Base-by-base conservation (phyloP, 2,329 filamentous ascomycete genomes). In the Nemania serpens region DNA sequence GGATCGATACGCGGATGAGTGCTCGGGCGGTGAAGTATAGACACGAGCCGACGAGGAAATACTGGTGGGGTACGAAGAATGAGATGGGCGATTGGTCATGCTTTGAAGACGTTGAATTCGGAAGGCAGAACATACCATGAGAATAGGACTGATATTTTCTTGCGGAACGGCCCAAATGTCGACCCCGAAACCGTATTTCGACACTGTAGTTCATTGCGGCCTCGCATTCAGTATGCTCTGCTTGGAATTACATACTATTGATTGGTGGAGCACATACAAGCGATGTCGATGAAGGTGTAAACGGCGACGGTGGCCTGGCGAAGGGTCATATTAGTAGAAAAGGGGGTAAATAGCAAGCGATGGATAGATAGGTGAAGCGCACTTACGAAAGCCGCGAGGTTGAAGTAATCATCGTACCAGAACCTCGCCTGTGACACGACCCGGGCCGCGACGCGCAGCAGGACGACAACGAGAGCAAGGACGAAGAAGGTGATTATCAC, bases 331-430 rank as follows among this genome's bases (percentile, higher is more conserved):
- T n/a, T n/a, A n/a, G n/a, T 41, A 52, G 48, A 7, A 39, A 20
- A 15, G 22, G 29, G 2, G 2, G 22, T 5, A 12, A 13, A 33
- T 5, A 51, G 4, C 1, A 45, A n/a, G 25, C 25, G 25, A 7
- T n/a, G 25, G 25, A 29, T 29, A 29, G 25, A 29, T 3, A 29
- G 25, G 25, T 29, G 25, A 29, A 52, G 5, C 12, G 18, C 5
- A 13, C 58, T 57, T 61, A 61, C 58, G 25, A 61, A 57, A 42
- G 53, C 58, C 3, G 34, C 47, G 37, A 57, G 13, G 47, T 61
- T 61, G 22, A 36, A 57, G 34, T 61, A 61, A 48, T 61, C 58
- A n/a, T 61, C 58, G 12, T 53, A 61, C 58, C 58, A 56, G 18
- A 61, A 57, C 34, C 52, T 45, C 5, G 37, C 58, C 42, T 61